Conservation (phyloP, 495 filamentous ascomycete species). For the Daldinia loculata region DNA sequence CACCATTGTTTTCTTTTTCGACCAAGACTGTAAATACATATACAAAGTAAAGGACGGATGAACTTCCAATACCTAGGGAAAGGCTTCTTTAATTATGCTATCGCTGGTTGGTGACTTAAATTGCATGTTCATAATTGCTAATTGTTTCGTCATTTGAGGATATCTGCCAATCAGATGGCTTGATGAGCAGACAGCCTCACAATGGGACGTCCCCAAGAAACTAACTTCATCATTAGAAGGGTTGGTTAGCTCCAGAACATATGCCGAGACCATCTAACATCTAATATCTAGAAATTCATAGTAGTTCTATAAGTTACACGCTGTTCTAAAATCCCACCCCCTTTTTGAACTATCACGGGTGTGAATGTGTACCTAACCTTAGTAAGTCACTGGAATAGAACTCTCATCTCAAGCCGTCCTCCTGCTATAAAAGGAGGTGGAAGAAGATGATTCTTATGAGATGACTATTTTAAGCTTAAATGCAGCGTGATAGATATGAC, state of each 20-base stretch:
- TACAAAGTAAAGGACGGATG: neutral
- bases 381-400: too few relatives aligned
- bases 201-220: neutral
- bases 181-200: neutral
- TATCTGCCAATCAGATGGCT: conserved; percentile 10
- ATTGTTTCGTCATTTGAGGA: conserved; percentile 19
- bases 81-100: neutral
- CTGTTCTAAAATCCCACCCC: too few relatives aligned
- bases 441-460: too few relatives aligned
- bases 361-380: too few relatives aligned
- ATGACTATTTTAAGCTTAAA: neutral
- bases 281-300: neutral
- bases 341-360: too few relatives aligned
- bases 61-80: neutral
- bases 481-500: neutral
- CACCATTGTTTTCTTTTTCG: neutral
- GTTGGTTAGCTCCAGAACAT: neutral
- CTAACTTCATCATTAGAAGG: neutral
- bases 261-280: neutral
- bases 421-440: too few relatives aligned
- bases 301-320: too few relatives aligned
- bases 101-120: conserved; percentile 1
- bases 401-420: too few relatives aligned
- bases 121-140: neutral
- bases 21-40: neutral